Base-by-base conservation (phyloP, 805 yeast genomes). In the Torulaspora maleeae region DNA sequence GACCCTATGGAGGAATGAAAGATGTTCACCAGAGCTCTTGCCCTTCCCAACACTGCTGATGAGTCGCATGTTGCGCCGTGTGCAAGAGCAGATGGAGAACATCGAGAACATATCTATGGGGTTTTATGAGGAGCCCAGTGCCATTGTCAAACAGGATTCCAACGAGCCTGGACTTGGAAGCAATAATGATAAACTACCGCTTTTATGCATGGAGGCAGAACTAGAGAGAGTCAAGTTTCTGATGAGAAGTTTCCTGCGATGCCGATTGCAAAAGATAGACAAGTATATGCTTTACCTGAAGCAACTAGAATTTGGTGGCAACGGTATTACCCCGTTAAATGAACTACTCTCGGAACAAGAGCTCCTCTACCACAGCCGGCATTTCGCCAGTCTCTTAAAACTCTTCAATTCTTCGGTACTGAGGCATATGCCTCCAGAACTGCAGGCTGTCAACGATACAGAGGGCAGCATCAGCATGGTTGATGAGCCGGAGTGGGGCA, bases 161-260 rank as follows among this genome's bases (percentile, higher is more conserved):
- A 50, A 43, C 15, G 45, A 39, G 5, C 42, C 48, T 4, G 46
- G 40, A 12, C 30, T 20, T 9, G 43, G 34, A 36, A 39, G 33
- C 11, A 32, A 25, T 8, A 59, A 51, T 37, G 56, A 55, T 17
- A 90, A 90, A 59, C 66, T 91, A 47, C 83, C 86, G 47, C 70
- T 90, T 37, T 78, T 93, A 70, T 78, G 95, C 19, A 82, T 91
- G 54, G 99, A 93, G 60, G 83, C 95, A 11, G 98, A 93, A 55
- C 74, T 93, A 19, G 98, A 93, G 56, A 70, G 99, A 45, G 77
- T 88, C 25, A 87, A 83, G 56, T 93, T 83, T 61, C 65, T 91
- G 28, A 72, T 90, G n/a, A 69, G 97, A 41, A 76, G 87, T 11
- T 91, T 88, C 61, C 70, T 90, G 27, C 74, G 99, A 50, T 77